phyloP scores from a whole-genome alignment of 371 early-diverging fungal species.

The Mortierella sp. region DNA sequence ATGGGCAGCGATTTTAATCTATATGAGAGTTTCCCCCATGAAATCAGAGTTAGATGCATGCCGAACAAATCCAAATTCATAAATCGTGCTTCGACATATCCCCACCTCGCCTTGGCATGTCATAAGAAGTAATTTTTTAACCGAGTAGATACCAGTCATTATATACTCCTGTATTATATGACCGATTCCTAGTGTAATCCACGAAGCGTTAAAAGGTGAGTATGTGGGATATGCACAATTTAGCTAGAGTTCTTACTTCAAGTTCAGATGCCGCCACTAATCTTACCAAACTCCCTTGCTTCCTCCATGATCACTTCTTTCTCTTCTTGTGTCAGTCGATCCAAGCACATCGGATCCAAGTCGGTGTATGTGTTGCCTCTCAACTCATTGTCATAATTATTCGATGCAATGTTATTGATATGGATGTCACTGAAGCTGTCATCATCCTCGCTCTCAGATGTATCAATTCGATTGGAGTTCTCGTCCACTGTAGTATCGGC shows the following conservation, averaged over 20 bases:
- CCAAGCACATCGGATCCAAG: conserved; percentile 20
- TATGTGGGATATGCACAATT: background rate
- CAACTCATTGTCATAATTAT: background rate
- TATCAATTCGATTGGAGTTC: conserved; percentile 14
- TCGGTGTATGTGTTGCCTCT: conserved; percentile 11
- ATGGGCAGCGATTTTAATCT: conserved; percentile 12
- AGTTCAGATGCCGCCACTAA: background rate
- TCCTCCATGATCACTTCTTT: conserved; percentile 24
- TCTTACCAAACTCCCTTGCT: conserved; percentile 33
- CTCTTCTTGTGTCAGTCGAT: conserved; percentile 29
- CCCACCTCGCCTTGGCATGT: conserved; percentile 8
- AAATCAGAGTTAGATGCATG: background rate
- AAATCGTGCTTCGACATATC: background rate
- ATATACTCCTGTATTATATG: conserved; percentile 37
- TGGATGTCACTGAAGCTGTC: conserved; percentile 42
- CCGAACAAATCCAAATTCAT: background rate
- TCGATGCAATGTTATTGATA: conserved; percentile 24
- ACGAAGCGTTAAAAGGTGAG: background rate
- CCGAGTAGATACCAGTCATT: conserved; percentile 6
- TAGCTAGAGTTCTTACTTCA: no score
- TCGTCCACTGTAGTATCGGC: conserved; percentile 53
- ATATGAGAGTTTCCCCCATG: background rate
- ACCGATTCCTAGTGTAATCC: conserved; percentile 14
- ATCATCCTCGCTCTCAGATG: conserved; percentile 31
- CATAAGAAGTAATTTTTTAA: conserved; percentile 45